phyloP scores from a whole-genome alignment of 2,329 filamentous ascomycete species.

The Cytospora schulzeri region DNA sequence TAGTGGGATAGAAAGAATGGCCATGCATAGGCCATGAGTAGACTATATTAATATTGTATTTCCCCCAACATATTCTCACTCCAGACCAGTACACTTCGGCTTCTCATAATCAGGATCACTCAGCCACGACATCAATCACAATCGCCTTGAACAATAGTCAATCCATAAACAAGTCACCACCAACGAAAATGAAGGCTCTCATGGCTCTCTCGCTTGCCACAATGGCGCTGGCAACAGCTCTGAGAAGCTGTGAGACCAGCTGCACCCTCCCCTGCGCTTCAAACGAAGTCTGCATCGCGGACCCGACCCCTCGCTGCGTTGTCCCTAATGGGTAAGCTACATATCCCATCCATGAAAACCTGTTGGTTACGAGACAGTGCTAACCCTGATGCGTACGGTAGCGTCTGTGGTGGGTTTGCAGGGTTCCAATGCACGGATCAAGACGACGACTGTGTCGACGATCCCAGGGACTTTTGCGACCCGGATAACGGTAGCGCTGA shows the following conservation, averaged over 20 bases:
- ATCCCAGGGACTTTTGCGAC: constrained; percentile 46
- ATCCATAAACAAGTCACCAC: neutral
- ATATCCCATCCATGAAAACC: too few species aligned
- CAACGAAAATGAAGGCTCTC: neutral
- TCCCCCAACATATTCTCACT: neutral
- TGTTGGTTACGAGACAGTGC: too few species aligned
- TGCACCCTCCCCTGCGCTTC: constrained; percentile 8
- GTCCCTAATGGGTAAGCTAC: constrained; percentile 9
- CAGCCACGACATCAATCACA: neutral
- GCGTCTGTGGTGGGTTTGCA: constrained; percentile 15
- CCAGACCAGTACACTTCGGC: neutral
- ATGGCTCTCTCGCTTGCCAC: neutral
- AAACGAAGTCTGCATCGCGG: constrained; percentile 14
- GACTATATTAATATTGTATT: neutral
- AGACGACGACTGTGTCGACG: constrained; percentile 41
- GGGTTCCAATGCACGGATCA: neutral
- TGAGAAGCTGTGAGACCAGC: neutral
- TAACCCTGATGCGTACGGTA: neutral
- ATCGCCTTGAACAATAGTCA: neutral
- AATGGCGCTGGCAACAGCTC: neutral
- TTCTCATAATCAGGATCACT: neutral
- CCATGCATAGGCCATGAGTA: neutral
- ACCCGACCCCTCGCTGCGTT: constrained; percentile 14
- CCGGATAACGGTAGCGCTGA: constrained; percentile 42
- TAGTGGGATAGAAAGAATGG: neutral